Evolutionary conservation across 169 alveolate species (phyloP).

Genomic region (Besnoitia besnoiti): DNA sequence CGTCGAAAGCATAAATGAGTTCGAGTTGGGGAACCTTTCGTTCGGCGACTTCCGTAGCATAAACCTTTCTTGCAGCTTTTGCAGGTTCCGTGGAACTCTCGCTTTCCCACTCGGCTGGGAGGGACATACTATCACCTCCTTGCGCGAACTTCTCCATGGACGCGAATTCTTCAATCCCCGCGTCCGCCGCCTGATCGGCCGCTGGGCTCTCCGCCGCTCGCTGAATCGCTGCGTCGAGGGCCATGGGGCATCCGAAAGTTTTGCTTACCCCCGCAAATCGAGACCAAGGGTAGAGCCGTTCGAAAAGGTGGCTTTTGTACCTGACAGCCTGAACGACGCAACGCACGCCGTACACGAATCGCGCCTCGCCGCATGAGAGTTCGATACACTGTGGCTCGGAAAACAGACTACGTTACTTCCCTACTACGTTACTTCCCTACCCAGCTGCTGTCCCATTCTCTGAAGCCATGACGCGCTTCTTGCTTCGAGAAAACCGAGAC

Average conservation of each 20-base stretch:
- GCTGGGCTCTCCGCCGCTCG: slow-evolving; percentile 36
- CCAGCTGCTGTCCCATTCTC: too few relatives aligned
- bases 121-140: slow-evolving; percentile 23
- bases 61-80: slow-evolving; percentile 49
- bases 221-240: slow-evolving; percentile 34
- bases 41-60: slow-evolving; percentile 63
- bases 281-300: slow-evolving; percentile 65
- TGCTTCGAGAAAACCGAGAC: too few relatives aligned
- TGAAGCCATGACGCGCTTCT: too few relatives aligned
- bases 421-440: too few relatives aligned
- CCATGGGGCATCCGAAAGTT: slow-evolving; percentile 48
- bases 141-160: slow-evolving; percentile 42
- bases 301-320: slow-evolving; percentile 62
- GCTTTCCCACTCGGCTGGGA: slow-evolving; percentile 66
- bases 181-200: slow-evolving; percentile 34
- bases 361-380: too few relatives aligned
- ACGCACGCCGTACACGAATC: neutral
- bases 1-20: slow-evolving; percentile 56
- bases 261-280: slow-evolving; percentile 64
- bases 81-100: slow-evolving; percentile 51
- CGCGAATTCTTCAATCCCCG: slow-evolving; percentile 40
- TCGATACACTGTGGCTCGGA: too few relatives aligned
- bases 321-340: slow-evolving; percentile 61
- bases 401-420: too few relatives aligned
- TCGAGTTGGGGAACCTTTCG: slow-evolving; percentile 48